These are phyloP conservation scores for Colletotrichum musae DNA, from an alignment of 2,329 filamentous ascomycete species.

Conservation along the genomic window DNA sequence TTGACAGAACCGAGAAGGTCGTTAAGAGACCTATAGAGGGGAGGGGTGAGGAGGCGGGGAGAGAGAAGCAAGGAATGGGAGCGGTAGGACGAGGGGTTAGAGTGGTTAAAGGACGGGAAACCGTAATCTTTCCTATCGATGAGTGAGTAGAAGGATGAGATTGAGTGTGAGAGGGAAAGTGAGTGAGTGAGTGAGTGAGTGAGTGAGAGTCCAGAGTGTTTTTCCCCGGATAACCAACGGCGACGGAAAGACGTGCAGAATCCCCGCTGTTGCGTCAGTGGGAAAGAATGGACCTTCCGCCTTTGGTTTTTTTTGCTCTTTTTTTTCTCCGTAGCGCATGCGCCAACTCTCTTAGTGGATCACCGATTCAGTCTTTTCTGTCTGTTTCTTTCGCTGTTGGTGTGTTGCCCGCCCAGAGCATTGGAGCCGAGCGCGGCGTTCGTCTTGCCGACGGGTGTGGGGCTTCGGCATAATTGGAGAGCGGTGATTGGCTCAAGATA, in stretches of 20 bases:
- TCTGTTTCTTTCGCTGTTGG: slow-evolving; percentile 18
- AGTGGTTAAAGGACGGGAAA: slow-evolving; percentile 8
- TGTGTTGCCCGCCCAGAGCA: slow-evolving; percentile 2
- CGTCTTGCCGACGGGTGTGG: slow-evolving; percentile 34
- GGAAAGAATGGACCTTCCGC: slow-evolving; percentile 29
- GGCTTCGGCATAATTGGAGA: neutral
- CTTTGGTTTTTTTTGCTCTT: neutral
- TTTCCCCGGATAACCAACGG: slow-evolving; percentile 23
- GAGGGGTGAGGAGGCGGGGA: neutral
- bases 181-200: neutral
- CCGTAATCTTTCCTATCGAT: neutral
- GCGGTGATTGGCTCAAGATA: slow-evolving; percentile 32
- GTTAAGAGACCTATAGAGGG: neutral
- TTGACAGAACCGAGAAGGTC: slow-evolving; percentile 24
- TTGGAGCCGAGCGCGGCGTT: slow-evolving; percentile 37
- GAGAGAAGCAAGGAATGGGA: neutral
- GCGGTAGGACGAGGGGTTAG: neutral
- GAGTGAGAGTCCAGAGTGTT: too few species aligned
- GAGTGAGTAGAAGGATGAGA: neutral
- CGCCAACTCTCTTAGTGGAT: neutral
- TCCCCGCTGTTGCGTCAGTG: slow-evolving; percentile 37
- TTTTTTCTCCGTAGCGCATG: too few species aligned
- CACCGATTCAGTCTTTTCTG: neutral
- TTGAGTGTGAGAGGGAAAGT: neutral
- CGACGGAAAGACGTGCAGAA: slow-evolving; percentile 31